These are phyloP conservation scores for Seminavis robusta DNA, from an alignment of 108 stramenopile species.

Conservation along the genomic window DNA sequence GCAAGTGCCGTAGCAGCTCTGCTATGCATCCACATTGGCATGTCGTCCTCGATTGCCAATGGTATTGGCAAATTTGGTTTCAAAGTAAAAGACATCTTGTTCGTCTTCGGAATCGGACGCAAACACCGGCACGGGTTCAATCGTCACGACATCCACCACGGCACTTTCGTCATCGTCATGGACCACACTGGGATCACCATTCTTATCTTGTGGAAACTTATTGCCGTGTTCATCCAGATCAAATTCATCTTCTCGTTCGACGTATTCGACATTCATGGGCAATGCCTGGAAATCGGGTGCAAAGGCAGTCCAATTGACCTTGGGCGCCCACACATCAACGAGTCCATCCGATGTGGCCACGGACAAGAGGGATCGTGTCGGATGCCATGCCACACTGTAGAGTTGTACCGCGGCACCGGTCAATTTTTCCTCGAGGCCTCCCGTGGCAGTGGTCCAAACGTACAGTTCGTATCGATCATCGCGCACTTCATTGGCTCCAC, in stretches of 20 bases:
- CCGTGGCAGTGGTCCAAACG: slow-evolving; percentile 74
- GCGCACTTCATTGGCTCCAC: slow-evolving; percentile 58
- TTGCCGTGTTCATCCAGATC: slow-evolving; percentile 48
- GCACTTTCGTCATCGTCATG: slow-evolving; percentile 34
- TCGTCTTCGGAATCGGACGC: slow-evolving; percentile 76
- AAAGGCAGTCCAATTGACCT: slow-evolving; percentile 77
- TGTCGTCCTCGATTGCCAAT: slow-evolving; percentile 15
- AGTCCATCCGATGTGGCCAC: slow-evolving; percentile 77
- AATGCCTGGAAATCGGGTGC: slow-evolving; percentile 85
- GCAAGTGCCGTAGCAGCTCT: too few species aligned
- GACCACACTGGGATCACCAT: slow-evolving; percentile 2
- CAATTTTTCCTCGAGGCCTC: slow-evolving; percentile 71
- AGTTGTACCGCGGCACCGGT: slow-evolving; percentile 58
- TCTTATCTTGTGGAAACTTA: background rate
- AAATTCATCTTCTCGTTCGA: slow-evolving; percentile 76
- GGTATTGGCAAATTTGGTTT: slow-evolving; percentile 30
- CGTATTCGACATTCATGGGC: slow-evolving; percentile 70
- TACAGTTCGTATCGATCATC: slow-evolving; percentile 57
- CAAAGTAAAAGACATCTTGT: slow-evolving; percentile 62
- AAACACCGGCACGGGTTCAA: slow-evolving; percentile 57
- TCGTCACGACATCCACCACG: slow-evolving; percentile 53
- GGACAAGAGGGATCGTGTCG: slow-evolving; percentile 76
- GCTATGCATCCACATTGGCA: too few species aligned
- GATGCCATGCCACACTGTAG: slow-evolving; percentile 72
- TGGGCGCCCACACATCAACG: slow-evolving; percentile 75